These are phyloP conservation scores for Dalbergia cultrata DNA, from an alignment of 306 rosid genomes.

Conservation along the genomic window DNA sequence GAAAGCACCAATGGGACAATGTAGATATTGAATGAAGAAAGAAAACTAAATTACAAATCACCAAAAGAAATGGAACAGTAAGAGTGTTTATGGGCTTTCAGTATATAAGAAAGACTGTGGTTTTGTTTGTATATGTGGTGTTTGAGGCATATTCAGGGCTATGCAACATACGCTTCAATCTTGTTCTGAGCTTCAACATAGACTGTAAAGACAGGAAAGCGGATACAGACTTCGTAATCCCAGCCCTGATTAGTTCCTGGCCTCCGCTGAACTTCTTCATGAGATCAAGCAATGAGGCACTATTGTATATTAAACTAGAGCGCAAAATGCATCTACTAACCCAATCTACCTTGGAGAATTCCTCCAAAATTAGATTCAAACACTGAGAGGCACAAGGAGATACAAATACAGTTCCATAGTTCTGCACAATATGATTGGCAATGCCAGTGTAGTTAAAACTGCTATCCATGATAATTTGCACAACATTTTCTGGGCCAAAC, in stretches of 20 bases:
- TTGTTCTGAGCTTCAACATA: constrained; percentile 81
- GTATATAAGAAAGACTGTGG: constrained; percentile 69
- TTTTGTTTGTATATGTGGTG: constrained; percentile 74
- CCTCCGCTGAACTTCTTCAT: constrained; percentile 90
- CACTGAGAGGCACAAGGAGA: no score
- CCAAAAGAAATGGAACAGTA: no score
- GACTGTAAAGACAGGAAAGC: no score
- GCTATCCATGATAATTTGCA: constrained; percentile 93
- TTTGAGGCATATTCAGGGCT: constrained; percentile 76
- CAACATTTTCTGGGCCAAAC: constrained; percentile 87
- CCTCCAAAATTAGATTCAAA: constrained; percentile 84
- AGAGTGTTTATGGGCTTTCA: no score
- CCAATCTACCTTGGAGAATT: constrained; percentile 94
- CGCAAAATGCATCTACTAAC: constrained; percentile 87
- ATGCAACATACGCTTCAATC: constrained; percentile 90
- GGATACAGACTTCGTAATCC: constrained; percentile 86
- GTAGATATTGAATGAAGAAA: no score
- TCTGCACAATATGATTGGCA: constrained; percentile 78
- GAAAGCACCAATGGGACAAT: no score
- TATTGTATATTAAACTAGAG: constrained; percentile 90
- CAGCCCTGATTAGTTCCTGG: constrained; percentile 91
- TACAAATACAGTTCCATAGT: no score
- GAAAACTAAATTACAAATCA: no score
- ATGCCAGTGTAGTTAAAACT: constrained; percentile 88
- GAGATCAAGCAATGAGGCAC: constrained; percentile 81